Evolutionary conservation across 2,329 filamentous ascomycete species (phyloP), one percentile per base, ranked within the genome.

Genomic region (Clonostachys solani): DNA sequence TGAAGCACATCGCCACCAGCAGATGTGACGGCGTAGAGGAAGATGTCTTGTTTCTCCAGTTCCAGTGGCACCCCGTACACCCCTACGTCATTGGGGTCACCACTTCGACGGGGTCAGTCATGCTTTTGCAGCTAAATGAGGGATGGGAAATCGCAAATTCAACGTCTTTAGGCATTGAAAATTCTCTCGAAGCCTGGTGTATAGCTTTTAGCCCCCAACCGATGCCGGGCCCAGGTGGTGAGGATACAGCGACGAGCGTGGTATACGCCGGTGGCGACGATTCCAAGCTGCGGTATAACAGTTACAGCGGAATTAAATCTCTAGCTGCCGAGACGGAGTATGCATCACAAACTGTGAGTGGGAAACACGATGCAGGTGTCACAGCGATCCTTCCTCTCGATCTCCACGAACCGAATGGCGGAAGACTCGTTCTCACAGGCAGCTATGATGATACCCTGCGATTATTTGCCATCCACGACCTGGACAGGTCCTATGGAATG

Each of bases 371-470:
- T n/a, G 90, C 91, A 2, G 92, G 94, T 12, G 87, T 97, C 1
- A 96, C 92, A 0, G 83, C 89, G 3, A 94, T 97, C 46, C 66
- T 96, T 3, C 89, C 91, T 0, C 68, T 95, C 3, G 60, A 74
- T 2, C 17, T 70, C 3, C 57, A 63, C 2, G 54, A 60, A 0
- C 54, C 61, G 9, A 69, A 76, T 9, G 69, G 70, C 4, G 72
- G 74, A 2, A 72, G 75, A 5, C 59, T 94, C 5, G 65, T 95
- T 3, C 59, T 96, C 4, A 96, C 92, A 0, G 94, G 94, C 5
- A 95, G 89, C 60, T 99, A 97, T 60, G 94, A 97, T 57, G 92
- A 97, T 56, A 74, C 77, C 50, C 72, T 97, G 16, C 81, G 92
- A 12, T 72, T 96, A 2, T 77, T 87, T 43, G 63, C 75, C 2